phyloP scores from a whole-genome alignment of 345 rosid genomes.

The Populus simonii region DNA sequence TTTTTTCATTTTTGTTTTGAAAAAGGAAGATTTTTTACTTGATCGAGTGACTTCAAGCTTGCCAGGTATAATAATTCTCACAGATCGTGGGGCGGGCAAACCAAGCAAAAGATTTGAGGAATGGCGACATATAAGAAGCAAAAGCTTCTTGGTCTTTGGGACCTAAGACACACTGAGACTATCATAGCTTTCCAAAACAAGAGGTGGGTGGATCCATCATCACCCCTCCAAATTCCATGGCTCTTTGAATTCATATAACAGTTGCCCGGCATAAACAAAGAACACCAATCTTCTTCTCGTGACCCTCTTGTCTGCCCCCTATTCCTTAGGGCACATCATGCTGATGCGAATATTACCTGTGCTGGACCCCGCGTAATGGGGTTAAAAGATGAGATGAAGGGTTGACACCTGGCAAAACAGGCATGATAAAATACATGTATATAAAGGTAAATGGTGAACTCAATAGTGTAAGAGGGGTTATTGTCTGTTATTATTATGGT shows the following conservation, averaged over 20 bases:
- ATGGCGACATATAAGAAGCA: background rate
- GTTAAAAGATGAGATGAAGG: background rate
- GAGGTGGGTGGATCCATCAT: constrained; percentile 19
- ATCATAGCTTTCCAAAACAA: constrained; percentile 7
- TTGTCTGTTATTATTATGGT: constrained; percentile 20
- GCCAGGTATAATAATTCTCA: background rate
- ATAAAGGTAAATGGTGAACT: background rate
- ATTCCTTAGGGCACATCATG: constrained; percentile 17
- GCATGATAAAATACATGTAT: background rate
- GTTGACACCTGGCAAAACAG: constrained; percentile 20
- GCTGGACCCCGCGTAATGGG: background rate
- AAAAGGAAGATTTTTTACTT: background rate
- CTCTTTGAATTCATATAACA: background rate
- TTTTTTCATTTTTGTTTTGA: background rate
- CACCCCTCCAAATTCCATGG: background rate
- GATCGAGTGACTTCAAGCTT: background rate
- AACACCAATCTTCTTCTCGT: background rate
- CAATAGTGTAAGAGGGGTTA: background rate
- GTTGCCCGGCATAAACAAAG: background rate
- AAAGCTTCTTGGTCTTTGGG: background rate
- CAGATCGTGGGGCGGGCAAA: background rate
- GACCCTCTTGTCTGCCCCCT: background rate
- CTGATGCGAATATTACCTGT: constrained; percentile 28
- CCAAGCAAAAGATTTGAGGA: background rate
- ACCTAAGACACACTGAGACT: background rate